These are phyloP conservation scores for Rhinocladiella mackenziei DNA, from an alignment of 2,329 filamentous ascomycete species.

Conservation along the genomic window DNA sequence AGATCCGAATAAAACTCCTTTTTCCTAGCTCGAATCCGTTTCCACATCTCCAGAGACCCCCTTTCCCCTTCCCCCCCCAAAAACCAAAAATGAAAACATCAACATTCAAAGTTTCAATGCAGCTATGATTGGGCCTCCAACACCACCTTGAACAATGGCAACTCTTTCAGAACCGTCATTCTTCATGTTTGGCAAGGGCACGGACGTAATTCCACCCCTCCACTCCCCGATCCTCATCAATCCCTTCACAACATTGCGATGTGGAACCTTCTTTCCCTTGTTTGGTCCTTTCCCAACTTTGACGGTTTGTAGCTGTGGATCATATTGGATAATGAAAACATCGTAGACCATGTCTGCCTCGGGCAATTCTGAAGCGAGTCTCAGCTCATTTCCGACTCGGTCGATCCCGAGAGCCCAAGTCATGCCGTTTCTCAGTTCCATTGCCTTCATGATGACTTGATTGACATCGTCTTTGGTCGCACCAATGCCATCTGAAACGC, in stretches of 20 bases:
- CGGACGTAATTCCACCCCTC: slow-evolving; percentile 15
- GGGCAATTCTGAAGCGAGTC: slow-evolving; percentile 14
- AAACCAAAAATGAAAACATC: no score
- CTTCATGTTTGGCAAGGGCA: slow-evolving; percentile 9
- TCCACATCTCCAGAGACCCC: no score
- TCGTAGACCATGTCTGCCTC: slow-evolving; percentile 21
- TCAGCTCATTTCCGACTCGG: slow-evolving; percentile 16
- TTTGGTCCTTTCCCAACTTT: slow-evolving; percentile 23
- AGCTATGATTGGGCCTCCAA: slow-evolving; percentile 22
- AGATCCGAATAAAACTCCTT: no score
- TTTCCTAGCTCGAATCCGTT: no score
- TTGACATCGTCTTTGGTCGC: slow-evolving; percentile 18
- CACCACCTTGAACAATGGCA: slow-evolving; percentile 18
- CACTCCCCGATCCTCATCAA: slow-evolving; percentile 24
- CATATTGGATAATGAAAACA: slow-evolving; percentile 19
- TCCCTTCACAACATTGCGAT: slow-evolving; percentile 24
- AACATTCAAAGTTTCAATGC: slow-evolving; percentile 16
- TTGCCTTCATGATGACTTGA: slow-evolving; percentile 17
- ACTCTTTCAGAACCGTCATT: slow-evolving; percentile 21
- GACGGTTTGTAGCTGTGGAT: slow-evolving; percentile 15
- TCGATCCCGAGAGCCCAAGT: slow-evolving; percentile 18
- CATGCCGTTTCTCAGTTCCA: slow-evolving; percentile 19
- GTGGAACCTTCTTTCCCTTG: slow-evolving; percentile 23
- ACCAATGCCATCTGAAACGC: slow-evolving; percentile 20
- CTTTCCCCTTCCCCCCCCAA: no score